Percentiles rank a stretch among this genome's conserved stretches.
phyloP scores from a whole-genome alignment of 1,284 basidiomycete species.

The Cutaneotrichosporon curvatum region DNA sequence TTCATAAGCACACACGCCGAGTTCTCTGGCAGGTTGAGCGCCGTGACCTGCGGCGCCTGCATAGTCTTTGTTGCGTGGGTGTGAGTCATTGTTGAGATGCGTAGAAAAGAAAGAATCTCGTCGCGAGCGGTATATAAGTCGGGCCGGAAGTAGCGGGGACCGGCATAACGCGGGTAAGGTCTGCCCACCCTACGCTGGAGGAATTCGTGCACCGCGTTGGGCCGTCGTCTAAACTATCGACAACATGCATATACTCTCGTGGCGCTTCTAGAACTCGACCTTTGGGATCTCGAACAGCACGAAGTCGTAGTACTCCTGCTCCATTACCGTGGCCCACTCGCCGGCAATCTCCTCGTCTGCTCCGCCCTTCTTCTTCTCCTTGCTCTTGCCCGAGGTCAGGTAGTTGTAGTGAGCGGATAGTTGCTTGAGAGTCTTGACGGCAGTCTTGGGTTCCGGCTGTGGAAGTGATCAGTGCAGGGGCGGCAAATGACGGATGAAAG shows the following conservation, averaged over 20 bases:
- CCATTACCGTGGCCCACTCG: slow-evolving; percentile 83
- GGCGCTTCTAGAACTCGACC: slow-evolving; percentile 24
- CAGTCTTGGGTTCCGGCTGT: slow-evolving; percentile 79
- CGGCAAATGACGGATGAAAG: not conserved
- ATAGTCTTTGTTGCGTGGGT: slow-evolving; percentile 26
- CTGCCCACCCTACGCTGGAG: no score
- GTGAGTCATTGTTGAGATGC: slow-evolving; percentile 17
- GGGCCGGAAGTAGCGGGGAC: no score
- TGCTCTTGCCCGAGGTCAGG: slow-evolving; percentile 49
- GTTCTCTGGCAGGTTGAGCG: slow-evolving; percentile 33
- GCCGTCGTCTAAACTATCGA: not conserved
- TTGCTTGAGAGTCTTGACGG: slow-evolving; percentile 67
- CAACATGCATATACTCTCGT: slow-evolving; percentile 12
- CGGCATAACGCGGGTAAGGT: no score
- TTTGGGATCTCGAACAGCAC: slow-evolving; percentile 63
- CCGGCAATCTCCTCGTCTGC: slow-evolving; percentile 57
- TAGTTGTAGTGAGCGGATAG: slow-evolving; percentile 75
- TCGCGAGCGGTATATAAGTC: no score
- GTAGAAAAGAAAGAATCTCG: not conserved
- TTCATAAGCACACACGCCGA: slow-evolving; percentile 33
- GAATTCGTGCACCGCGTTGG: no score
- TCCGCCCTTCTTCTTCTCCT: slow-evolving; percentile 27
- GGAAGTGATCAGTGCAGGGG: not conserved
- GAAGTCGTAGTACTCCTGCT: slow-evolving; percentile 90
- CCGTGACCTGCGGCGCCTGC: slow-evolving; percentile 31